Percentiles rank a stretch among this genome's conserved stretches.
Conservation (phyloP, 129 eudicot species). For the Smallanthus sonchifolius region DNA sequence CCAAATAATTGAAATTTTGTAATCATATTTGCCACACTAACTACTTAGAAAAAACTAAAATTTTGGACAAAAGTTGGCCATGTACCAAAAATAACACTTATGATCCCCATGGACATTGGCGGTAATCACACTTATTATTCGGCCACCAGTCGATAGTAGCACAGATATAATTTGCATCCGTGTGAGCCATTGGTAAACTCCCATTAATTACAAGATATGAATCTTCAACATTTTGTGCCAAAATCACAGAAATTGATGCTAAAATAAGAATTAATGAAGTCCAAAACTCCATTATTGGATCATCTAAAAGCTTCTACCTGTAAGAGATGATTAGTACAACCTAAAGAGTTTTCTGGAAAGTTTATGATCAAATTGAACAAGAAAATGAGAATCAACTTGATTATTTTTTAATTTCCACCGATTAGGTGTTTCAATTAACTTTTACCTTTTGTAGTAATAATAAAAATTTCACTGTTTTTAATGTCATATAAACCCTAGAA, state of each 20-base stretch:
- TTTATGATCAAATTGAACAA: not conserved
- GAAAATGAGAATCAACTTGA: not conserved
- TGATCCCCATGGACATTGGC: constrained; percentile 91
- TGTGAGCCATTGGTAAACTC: constrained; percentile 43
- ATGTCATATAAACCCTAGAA: constrained; percentile 33
- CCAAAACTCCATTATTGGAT: constrained; percentile 44
- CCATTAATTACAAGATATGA: constrained; percentile 51
- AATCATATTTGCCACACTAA: not conserved
- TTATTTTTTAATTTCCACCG: not conserved
- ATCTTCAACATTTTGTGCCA: constrained; percentile 54
- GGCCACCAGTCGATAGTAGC: constrained; percentile 99
- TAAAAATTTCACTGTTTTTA: not conserved
- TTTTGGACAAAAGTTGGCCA: not conserved
- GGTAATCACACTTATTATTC: constrained; percentile 67
- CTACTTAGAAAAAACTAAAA: not conserved
- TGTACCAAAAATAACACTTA: not conserved
- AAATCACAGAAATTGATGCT: constrained; percentile 41
- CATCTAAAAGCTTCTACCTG: constrained; percentile 22
- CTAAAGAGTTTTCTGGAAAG: not conserved
- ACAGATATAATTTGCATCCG: constrained; percentile 79
- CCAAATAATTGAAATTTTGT: not conserved
- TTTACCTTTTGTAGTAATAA: not conserved
- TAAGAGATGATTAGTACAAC: constrained; percentile 6
- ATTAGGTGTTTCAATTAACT: not conserved
- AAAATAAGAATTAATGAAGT: constrained; percentile 41